Base-by-base conservation (phyloP, 257 asterid genomes). In the Nicotiana otophora region DNA sequence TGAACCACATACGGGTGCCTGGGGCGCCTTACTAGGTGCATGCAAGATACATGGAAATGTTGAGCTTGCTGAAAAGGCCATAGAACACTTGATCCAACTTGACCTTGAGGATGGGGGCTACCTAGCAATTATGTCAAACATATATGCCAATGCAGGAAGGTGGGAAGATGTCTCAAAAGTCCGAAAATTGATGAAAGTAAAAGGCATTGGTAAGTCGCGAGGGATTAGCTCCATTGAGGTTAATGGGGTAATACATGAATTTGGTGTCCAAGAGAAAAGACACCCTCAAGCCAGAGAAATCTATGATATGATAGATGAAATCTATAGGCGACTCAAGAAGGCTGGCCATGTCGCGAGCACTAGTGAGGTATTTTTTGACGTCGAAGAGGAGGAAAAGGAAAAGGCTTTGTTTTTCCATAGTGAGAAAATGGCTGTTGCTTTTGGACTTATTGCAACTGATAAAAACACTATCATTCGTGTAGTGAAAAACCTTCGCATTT, bases 101-200 rank as follows among this genome's bases (percentile, higher is more conserved):
- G 82, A 83, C 79, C 54, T 48, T 46, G 82, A 65, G 23, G 85
- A 83, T 26, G 85, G 85, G 20, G 85, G 85, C 23, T 82, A 82
- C 68, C 62, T 82, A 7, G 82, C 85, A 61, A 82, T 82, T n/a
- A 83, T 83, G 85, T 83, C 85, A 46, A 83, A 83, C 57, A 83
- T 83, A 65, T 83, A 83, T 76, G 82, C 85, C 14, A 83, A 83
- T 83, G 85, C 85, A 33, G 85, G 85, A 57, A 77, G 85, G 63
- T 83, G 82, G 82, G 58, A 54, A 30, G 83, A 76, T 77, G 85
- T 65, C 53, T 42, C 82, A 54, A 83, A 57, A 36, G 69, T 83
- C 60, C 70, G 85, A 51, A 83, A 64, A 51, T 65, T 77, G 72
- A 77, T 83, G 85, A 83, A 77, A 16, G 79, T 77, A 46, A 65